Base-by-base conservation (phyloP, 2,329 filamentous ascomycete genomes). In the Balansia obtecta region DNA sequence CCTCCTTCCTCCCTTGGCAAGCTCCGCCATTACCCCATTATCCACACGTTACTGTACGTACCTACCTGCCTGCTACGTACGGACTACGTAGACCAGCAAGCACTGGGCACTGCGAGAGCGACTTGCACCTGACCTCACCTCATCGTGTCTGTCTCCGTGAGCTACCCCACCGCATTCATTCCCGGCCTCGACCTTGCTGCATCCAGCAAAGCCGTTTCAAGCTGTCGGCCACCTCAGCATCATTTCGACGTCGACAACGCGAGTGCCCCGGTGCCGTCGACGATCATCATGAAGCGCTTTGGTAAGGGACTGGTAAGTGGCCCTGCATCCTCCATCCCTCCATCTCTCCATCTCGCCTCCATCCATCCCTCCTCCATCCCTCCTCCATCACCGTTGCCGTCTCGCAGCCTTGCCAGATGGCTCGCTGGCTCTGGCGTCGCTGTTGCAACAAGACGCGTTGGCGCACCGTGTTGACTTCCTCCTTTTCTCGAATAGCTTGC, bases 201-300 rank as follows among this genome's bases (percentile, higher is more conserved):
- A 52, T 34, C 47, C 47, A 44, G 32, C 40, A 13, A 27, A 18
- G 37, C 32, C 37, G 44, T 18, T 27, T 18, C 33, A 47, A 41
- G 16, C 38, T 30, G 30, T 20, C 40, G 12, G 18, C 32, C 46
- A 48, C 18, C 46, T 12, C 34, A 18, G 45, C 50, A 45, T 48
- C 27, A 15, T 37, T 33, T 34, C 52, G 49, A 49, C 52, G 43
- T 46, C 49, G 46, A 53, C 52, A 44, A 46, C 43, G 20, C 52
- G 49, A 51, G 46, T 37, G 33, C 30, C 22, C 42, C 40, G 52
- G 46, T 47, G 43, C 46, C 42, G 49, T 53, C 46, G 53, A 51
- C 48, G 57, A 70, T 69, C 71, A 86, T 78, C 71, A 96, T 97
- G 91, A 96, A 95, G 76, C 86, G 88, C 69, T 95, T 97, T 72